These are phyloP conservation scores for Coemansia pectinata DNA, from an alignment of 192 early-diverging fungal genomes.

Conservation along the genomic window DNA sequence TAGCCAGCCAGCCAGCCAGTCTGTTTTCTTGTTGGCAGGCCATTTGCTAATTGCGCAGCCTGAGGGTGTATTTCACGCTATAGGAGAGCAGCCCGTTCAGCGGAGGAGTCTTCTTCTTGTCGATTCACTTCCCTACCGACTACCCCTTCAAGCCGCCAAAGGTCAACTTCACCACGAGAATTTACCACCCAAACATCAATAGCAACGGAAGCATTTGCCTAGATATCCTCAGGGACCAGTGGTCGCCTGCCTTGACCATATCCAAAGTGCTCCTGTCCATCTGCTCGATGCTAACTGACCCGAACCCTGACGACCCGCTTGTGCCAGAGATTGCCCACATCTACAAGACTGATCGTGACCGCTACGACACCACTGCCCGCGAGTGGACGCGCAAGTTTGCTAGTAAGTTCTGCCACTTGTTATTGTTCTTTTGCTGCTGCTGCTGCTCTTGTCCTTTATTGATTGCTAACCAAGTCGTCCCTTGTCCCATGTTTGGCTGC, in stretches of 20 bases:
- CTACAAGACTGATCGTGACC: constrained; percentile 91
- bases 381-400: constrained; percentile 97
- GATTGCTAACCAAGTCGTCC: not conserved
- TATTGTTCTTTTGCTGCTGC: not conserved
- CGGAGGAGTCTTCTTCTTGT: constrained; percentile 95
- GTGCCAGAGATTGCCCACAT: constrained; percentile 98
- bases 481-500: not conserved
- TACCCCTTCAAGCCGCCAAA: constrained; percentile 99
- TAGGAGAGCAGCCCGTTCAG: constrained; percentile 90
- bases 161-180: constrained; percentile 94
- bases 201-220: constrained; percentile 97
- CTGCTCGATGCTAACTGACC: constrained; percentile 97
- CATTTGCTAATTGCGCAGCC: not conserved
- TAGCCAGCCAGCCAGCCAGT: constrained; percentile 18
- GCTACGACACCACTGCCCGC: constrained; percentile 85
- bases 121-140: constrained; percentile 97
- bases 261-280: constrained; percentile 98
- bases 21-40: not conserved
- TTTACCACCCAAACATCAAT: constrained; percentile 99
- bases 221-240: constrained; percentile 98
- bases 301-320: constrained; percentile 97
- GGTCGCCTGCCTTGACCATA: constrained; percentile 98
- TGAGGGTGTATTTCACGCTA: not conserved
- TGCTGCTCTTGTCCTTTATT: not conserved
- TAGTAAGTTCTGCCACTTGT: constrained; percentile 32